These are phyloP conservation scores for Trichoderma semiorbis DNA, from an alignment of 2,329 filamentous ascomycete genomes.

Conservation along the genomic window DNA sequence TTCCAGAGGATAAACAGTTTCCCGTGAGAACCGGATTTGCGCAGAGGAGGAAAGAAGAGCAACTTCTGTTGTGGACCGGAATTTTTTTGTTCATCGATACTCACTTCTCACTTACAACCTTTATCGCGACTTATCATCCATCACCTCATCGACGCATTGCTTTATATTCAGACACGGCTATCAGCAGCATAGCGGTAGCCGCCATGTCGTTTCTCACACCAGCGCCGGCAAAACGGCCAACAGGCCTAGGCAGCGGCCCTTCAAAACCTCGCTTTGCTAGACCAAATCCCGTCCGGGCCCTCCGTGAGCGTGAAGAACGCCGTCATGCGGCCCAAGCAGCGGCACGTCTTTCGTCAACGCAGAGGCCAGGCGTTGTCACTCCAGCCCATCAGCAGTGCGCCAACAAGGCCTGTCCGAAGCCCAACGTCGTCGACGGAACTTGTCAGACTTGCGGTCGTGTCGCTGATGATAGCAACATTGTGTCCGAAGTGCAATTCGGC, in stretches of 20 bases:
- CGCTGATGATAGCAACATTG: constrained; percentile 82
- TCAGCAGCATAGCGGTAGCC: not conserved
- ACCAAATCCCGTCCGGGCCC: constrained; percentile 48
- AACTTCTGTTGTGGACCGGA: not conserved
- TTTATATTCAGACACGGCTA: not conserved
- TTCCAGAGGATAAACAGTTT: not conserved
- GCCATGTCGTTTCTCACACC: constrained; percentile 44
- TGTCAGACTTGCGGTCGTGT: constrained; percentile 84
- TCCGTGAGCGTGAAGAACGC: constrained; percentile 50
- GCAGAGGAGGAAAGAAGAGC: not conserved
- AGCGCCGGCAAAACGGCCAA: constrained; percentile 31
- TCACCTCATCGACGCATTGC: not conserved
- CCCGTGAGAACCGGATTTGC: not conserved
- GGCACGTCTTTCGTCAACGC: constrained; percentile 29
- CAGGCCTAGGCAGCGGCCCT: constrained; percentile 25
- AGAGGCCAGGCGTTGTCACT: constrained; percentile 32
- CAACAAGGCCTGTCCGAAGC: constrained; percentile 58
- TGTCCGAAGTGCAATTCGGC: constrained; percentile 87
- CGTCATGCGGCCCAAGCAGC: constrained; percentile 36
- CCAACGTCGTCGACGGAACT: constrained; percentile 61
- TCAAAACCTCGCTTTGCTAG: constrained; percentile 42
- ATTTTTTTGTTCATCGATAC: not conserved
- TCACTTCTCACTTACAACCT: constrained; percentile 17
- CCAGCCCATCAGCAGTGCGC: constrained; percentile 48
- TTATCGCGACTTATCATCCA: not conserved